Conservation (phyloP, 1,284 basidiomycete genomes). For the Mycena citricolor region DNA sequence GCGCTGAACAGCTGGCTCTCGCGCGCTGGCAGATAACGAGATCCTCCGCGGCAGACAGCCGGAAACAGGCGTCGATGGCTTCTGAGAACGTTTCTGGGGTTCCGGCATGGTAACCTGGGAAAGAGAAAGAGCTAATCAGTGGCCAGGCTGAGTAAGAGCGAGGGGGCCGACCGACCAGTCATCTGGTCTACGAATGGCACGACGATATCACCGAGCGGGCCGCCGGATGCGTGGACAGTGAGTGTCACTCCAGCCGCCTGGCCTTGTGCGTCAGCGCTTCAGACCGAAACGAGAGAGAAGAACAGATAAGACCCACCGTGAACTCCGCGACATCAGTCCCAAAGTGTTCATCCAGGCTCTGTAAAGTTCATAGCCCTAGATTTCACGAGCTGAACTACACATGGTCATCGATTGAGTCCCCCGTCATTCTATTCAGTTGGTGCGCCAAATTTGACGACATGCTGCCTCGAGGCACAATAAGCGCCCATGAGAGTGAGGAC, state of each 20-base stretch:
- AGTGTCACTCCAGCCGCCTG: slow-evolving; percentile 94
- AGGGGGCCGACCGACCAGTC: slow-evolving; percentile 55
- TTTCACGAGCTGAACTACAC: no score
- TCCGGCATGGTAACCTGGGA: slow-evolving; percentile 81
- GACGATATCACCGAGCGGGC: slow-evolving; percentile 90
- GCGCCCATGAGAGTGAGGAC: no score
- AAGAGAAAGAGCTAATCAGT: slow-evolving; percentile 1
- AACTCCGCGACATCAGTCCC: slow-evolving; percentile 98
- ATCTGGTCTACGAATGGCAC: slow-evolving; percentile 69
- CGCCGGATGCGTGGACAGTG: slow-evolving; percentile 90
- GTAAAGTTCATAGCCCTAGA: no score
- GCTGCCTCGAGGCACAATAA: no score
- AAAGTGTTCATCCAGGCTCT: slow-evolving; percentile 98
- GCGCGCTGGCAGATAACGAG: slow-evolving; percentile 68
- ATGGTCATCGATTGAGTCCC: no score
- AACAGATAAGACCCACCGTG: slow-evolving; percentile 63
- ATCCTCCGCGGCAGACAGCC: slow-evolving; percentile 55
- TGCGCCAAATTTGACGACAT: no score
- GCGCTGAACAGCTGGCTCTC: slow-evolving; percentile 63
- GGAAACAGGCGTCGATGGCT: slow-evolving; percentile 66
- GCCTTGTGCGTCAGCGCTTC: slow-evolving; percentile 3
- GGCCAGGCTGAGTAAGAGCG: no score
- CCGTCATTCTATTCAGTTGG: no score
- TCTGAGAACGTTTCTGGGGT: slow-evolving; percentile 69
- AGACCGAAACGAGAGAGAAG: no score